Evolutionary conservation across 768 basidiomycete species (phyloP).

Genomic region (Neoboletus subvelutipes): DNA sequence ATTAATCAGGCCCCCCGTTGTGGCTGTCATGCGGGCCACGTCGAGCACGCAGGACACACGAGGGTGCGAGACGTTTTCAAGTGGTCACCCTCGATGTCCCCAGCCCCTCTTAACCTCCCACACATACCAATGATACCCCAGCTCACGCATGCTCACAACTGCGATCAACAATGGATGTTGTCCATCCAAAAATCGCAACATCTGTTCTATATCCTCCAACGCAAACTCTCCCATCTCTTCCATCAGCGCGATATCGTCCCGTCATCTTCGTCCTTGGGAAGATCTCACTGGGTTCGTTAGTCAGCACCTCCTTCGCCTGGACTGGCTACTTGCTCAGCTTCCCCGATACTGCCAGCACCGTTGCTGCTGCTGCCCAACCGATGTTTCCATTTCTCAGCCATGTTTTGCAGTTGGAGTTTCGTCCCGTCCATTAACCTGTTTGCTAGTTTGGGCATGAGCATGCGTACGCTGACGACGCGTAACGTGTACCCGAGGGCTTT

Average conservation of each 20-base stretch:
- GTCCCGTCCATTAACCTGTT: too few species aligned
- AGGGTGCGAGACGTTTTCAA: background rate
- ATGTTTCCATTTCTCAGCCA: too few species aligned
- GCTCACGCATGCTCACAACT: slow-evolving; percentile 66
- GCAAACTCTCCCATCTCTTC: slow-evolving; percentile 86
- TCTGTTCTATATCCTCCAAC: slow-evolving; percentile 75
- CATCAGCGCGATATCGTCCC: slow-evolving; percentile 60
- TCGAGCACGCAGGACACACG: background rate
- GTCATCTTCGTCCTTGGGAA: too few species aligned
- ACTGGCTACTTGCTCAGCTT: too few species aligned
- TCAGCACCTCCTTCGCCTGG: too few species aligned
- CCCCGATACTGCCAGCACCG: too few species aligned
- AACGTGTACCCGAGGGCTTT: too few species aligned
- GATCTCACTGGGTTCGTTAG: too few species aligned
- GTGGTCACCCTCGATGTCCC: background rate
- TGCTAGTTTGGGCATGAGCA: too few species aligned
- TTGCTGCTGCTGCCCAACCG: too few species aligned
- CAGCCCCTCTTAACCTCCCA: slow-evolving; percentile 39
- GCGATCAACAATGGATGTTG: slow-evolving; percentile 67
- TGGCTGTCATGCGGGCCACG: background rate
- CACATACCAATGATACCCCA: slow-evolving; percentile 52
- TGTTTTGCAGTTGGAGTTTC: too few species aligned
- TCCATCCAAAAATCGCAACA: slow-evolving; percentile 53
- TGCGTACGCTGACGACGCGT: too few species aligned
- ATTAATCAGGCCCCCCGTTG: background rate